phyloP scores from a whole-genome alignment of 2,329 filamentous ascomycete genomes.

The Diaporthe amygdali region DNA sequence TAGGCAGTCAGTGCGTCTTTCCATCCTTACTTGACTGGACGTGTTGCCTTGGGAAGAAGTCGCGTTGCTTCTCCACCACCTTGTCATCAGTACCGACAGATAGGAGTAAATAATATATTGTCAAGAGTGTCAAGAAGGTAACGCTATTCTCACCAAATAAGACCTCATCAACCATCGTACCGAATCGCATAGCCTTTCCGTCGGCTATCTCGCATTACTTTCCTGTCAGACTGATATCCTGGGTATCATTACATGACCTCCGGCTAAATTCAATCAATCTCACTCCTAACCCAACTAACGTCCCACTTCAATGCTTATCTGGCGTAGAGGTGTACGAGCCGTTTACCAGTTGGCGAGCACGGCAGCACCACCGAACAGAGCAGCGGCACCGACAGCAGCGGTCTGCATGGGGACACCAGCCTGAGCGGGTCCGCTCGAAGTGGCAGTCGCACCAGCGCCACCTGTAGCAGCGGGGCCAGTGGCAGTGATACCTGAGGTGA shows the following conservation, averaged over 20 bases:
- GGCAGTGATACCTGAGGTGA: slow-evolving; percentile 10
- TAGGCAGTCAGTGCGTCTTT: no score
- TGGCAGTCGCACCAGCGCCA: not conserved
- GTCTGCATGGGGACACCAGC: slow-evolving; percentile 19
- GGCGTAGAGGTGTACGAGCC: not conserved
- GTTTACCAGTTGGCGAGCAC: slow-evolving; percentile 8
- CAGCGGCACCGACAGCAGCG: slow-evolving; percentile 16
- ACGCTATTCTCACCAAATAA: not conserved
- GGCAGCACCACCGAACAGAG: slow-evolving; percentile 19
- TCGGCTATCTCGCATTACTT: not conserved
- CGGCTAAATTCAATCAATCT: no score
- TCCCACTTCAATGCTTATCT: no score
- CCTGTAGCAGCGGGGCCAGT: not conserved
- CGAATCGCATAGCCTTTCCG: no score
- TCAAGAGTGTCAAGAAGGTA: not conserved
- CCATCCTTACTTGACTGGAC: no score
- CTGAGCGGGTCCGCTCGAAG: not conserved
- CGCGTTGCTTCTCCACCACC: no score
- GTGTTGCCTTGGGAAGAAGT: no score
- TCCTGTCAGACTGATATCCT: not conserved
- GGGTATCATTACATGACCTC: not conserved
- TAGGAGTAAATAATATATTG: no score
- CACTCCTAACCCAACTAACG: no score
- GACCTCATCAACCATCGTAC: not conserved
- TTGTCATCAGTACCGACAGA: not conserved